Base-by-base conservation (phyloP, 306 rosid genomes). In the Cercis canadensis region DNA sequence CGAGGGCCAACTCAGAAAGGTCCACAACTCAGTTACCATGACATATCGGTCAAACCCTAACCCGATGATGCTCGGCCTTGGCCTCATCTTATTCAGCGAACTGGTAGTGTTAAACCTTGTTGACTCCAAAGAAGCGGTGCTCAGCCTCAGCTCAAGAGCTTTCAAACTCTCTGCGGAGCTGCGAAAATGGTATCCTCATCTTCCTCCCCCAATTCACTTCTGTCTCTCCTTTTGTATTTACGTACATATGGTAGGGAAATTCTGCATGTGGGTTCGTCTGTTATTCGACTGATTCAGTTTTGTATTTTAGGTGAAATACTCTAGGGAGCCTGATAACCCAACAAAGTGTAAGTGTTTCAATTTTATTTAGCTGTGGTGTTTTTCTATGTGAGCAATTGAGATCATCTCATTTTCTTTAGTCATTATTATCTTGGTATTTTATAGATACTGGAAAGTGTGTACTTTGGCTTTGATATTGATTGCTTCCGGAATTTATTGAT, bases 261-360 rank as follows among this genome's bases (percentile, higher is more conserved):
- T 17, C 29, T 24, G 34, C 1, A 0, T 32, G 12, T 12, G 16
- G 45, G 7, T 65, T 37, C 39, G 5, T 21, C 15, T 47, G 41
- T 10, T 11, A 47, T 32, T n/a, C 31, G 32, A n/a, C 19, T 49
- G 7, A 46, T 65, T 46, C 31, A 9, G 4, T 65, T 65, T 15
- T 46, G 8, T 19, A 3, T 82, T 69, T 21, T 79, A 85, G 92
- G 92, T 87, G 73, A 87, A 87, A 74, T 87, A 87, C 73, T 87
- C 92, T 18, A 85, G 76, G 39, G 92, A 87, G 79, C 87, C 89
- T 49, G 92, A 87, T 44, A 87, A 87, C 64, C 24, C 69, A 46
- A 87, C 92, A 29, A 85, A 87, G 73, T 82, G 89, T 84, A 68
- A 37, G 77, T 15, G 5, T 45, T 46, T 46, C 36, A 3, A 19